Percentiles rank a stretch among this genome's conserved stretches.
These are phyloP conservation scores for Reticulascus tulasneorum DNA, from an alignment of 2,329 filamentous ascomycete genomes.

Conservation along the genomic window DNA sequence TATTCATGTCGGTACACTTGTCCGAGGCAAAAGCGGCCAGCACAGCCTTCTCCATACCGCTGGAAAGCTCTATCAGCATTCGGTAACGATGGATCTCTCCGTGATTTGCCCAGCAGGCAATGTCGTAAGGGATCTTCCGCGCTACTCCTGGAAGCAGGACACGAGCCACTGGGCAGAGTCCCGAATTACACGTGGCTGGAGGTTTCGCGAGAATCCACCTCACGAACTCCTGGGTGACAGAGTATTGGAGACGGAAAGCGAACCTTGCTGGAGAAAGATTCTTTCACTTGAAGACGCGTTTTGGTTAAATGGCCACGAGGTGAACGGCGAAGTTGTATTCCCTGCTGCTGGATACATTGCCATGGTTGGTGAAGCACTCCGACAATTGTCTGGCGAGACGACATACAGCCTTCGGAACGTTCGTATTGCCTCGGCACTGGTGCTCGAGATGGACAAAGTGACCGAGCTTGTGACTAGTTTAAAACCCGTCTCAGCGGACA, in stretches of 20 bases:
- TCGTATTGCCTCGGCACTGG: conserved; percentile 23
- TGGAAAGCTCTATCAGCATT: conserved; percentile 10
- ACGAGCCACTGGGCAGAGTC: conserved; percentile 6
- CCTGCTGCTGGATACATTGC: conserved; percentile 7
- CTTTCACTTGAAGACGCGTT: conserved; percentile 5
- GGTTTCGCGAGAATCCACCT: conserved; percentile 1
- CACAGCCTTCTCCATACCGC: conserved; percentile 6
- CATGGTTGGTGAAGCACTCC: conserved; percentile 9
- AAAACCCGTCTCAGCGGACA: conserved; percentile 19
- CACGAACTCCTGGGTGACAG: conserved; percentile 10
- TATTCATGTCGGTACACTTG: conserved; percentile 8
- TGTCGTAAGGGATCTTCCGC: conserved; percentile 5
- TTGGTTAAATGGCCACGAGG: conserved; percentile 6
- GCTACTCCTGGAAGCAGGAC: conserved; percentile 8
- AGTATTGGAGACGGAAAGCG: conserved; percentile 7
- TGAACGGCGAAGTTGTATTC: conserved; percentile 1
- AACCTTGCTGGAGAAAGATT: conserved; percentile 8
- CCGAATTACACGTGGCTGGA: conserved; percentile 6
- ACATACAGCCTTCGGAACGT: conserved; percentile 25
- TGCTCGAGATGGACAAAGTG: conserved; percentile 22
- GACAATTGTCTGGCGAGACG: conserved; percentile 3
- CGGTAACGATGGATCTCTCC: conserved; percentile 1
- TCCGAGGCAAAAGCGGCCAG: conserved; percentile 2
- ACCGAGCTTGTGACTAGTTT: conserved; percentile 28
- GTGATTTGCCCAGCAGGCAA: conserved; percentile 1